Conservation (phyloP, 352 stramenopile species). For the Phytopythium ostracodes region DNA sequence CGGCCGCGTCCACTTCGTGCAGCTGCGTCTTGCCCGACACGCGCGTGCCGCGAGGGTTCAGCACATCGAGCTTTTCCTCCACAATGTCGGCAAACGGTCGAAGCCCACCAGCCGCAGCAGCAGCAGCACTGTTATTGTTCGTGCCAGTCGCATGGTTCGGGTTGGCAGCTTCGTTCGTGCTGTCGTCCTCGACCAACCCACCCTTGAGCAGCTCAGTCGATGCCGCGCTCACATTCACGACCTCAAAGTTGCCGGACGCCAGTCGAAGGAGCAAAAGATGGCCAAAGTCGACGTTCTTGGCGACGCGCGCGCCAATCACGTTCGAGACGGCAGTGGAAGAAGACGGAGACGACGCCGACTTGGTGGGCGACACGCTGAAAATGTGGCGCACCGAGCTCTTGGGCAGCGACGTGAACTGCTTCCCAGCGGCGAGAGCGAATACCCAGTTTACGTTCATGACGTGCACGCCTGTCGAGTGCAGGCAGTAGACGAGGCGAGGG, state of each 20-base stretch:
- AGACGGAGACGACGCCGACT: neutral
- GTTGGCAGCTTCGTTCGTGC: neutral
- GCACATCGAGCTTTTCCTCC: conserved; percentile 48
- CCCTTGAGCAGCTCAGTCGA: conserved; percentile 71
- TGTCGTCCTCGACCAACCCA: conserved; percentile 20
- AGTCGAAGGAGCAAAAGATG: conserved; percentile 73
- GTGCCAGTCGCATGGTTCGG: conserved; percentile 3
- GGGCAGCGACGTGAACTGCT: conserved; percentile 53
- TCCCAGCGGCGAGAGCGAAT: conserved; percentile 45
- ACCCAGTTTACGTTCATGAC: conserved; percentile 78
- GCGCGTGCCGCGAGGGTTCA: conserved; percentile 53
- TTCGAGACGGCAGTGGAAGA: conserved; percentile 14
- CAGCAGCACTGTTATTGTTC: conserved; percentile 3
- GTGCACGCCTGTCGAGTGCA: conserved; percentile 76
- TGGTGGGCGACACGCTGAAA: conserved; percentile 65
- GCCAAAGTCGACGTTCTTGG: conserved; percentile 77
- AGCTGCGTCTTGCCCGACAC: conserved; percentile 63
- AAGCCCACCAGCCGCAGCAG: conserved; percentile 21
- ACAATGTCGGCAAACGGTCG: conserved; percentile 55
- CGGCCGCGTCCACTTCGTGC: conserved; percentile 59
- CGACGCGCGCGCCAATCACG: conserved; percentile 55
- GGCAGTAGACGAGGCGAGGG: conserved; percentile 60
- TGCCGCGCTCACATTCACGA: conserved; percentile 75
- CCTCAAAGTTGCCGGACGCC: conserved; percentile 64
- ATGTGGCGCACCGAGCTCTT: conserved; percentile 73